Evolutionary conservation across 116 monocot species (phyloP), one percentile per base, ranked within the genome.

Genomic region (Iris pallida): DNA sequence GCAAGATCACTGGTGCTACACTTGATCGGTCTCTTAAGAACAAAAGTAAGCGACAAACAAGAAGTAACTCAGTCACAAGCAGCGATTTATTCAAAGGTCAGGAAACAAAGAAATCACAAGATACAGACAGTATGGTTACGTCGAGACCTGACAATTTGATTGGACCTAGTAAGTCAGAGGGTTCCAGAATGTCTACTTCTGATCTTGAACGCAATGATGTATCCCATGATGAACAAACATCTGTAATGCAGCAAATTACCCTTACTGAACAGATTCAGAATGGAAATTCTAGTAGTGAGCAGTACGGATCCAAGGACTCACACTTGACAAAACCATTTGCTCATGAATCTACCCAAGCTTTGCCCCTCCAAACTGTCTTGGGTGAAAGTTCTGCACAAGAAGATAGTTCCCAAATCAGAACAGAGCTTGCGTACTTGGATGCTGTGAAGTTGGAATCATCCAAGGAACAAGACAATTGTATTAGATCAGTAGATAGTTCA

Each of bases 1-100:
- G 63, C 20, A 78, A 69, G 77, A 40, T 5, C n/a, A 78, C 55
- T 30, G 70, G 66, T 20, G 47, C 45, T 60, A 45, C 16, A 46
- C 61, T 68, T 68, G 69, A 69, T 53, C 14, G 9, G 73, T 80
- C 76, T 75, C 49, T 49, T 61, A 75, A 81, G 57, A 47, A 47
- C 53, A 69, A 63, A 7, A 51, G 18, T 8, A 55, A 66, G 67
- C 47, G 17, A 20, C 59, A 64, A 48, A 45, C 57, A 47, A 70
- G 47, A 53, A 57, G 62, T 61, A 73, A 82, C 74, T 79, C 56
- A 14, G 30, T 11, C 59, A 72, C 49, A 54, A 83, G 58, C 51
- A 66, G 7, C 59, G 73, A 79, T 57, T 13, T 47, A 18, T 44
- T 61, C 15, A 71, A 71, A 71, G 56, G 64, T 43, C 45, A 30